A percentile compares a stretch with the other conserved stretches of the same genome.
Conservation (phyloP, 306 rosid species). For the Lotus japonicus region DNA sequence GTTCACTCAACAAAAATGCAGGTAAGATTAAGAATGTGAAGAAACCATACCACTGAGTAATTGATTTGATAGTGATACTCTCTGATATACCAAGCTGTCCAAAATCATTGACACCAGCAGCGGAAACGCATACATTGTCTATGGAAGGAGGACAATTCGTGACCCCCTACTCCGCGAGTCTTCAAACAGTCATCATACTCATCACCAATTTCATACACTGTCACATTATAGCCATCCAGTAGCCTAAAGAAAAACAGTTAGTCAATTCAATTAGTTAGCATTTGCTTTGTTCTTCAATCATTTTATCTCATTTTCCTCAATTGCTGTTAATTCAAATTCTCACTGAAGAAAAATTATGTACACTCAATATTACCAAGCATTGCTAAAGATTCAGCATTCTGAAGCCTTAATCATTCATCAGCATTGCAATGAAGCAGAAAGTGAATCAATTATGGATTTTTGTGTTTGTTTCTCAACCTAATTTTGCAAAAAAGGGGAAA, state of each 20-base stretch:
- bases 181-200: slow-evolving; percentile 22
- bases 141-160: slow-evolving; percentile 46
- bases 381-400: background rate
- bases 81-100: slow-evolving; percentile 75
- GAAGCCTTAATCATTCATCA: background rate
- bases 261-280: no score
- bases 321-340: no score
- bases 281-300: no score
- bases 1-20: background rate
- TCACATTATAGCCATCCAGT: no score
- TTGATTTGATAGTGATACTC: no score
- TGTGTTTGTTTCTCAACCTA: background rate
- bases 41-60: slow-evolving; percentile 43
- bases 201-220: background rate
- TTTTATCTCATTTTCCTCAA: no score
- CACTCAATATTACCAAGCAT: background rate
- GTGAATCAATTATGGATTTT: background rate
- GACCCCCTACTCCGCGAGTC: slow-evolving; percentile 39
- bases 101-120: slow-evolving; percentile 86
- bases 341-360: background rate
- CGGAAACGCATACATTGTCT: slow-evolving; percentile 62
- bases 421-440: background rate
- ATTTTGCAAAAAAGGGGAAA: background rate
- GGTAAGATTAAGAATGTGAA: background rate
- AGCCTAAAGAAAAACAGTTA: background rate